Conservation (phyloP, 2,329 filamentous ascomycete genomes). For the Colletotrichum sidae region DNA sequence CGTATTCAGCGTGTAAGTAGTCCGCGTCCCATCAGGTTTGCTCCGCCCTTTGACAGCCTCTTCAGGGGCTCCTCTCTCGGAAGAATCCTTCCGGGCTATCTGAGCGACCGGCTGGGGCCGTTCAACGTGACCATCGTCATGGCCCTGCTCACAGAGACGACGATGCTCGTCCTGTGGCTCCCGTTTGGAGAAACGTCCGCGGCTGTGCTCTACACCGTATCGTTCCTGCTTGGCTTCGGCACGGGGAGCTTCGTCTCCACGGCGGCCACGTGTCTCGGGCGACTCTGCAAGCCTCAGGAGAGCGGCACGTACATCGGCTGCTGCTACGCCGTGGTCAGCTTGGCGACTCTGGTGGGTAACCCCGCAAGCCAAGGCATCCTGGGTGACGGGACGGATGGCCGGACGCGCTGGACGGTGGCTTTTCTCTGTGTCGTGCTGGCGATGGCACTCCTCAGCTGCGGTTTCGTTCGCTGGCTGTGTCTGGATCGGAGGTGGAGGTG, state of each 20-base stretch:
- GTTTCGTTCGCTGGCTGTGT: slow-evolving; percentile 40
- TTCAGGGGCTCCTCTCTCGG: slow-evolving; percentile 44
- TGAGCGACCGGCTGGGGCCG: slow-evolving; percentile 39
- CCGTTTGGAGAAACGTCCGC: slow-evolving; percentile 41
- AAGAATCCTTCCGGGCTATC: slow-evolving; percentile 42
- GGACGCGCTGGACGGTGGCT: slow-evolving; percentile 36
- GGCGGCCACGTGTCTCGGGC: slow-evolving; percentile 41
- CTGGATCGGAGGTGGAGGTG: slow-evolving; percentile 38
- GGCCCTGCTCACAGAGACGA: slow-evolving; percentile 41
- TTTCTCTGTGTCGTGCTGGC: slow-evolving; percentile 42
- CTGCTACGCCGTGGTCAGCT: slow-evolving; percentile 43
- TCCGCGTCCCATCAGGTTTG: not conserved
- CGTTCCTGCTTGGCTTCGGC: slow-evolving; percentile 44
- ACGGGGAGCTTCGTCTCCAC: slow-evolving; percentile 44
- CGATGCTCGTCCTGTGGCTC: slow-evolving; percentile 42
- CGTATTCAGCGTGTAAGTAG: slow-evolving; percentile 46
- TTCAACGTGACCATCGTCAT: slow-evolving; percentile 43
- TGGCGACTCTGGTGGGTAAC: slow-evolving; percentile 39
- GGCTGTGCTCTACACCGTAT: slow-evolving; percentile 41
- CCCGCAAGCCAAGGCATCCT: slow-evolving; percentile 32
- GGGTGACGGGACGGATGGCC: slow-evolving; percentile 14
- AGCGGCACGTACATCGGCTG: slow-evolving; percentile 46
- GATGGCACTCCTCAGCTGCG: slow-evolving; percentile 39
- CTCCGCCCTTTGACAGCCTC: not conserved
- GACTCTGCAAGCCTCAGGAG: slow-evolving; percentile 41